Conservation (phyloP, 2,329 filamentous ascomycete genomes). For the Paraphoma sp. region DNA sequence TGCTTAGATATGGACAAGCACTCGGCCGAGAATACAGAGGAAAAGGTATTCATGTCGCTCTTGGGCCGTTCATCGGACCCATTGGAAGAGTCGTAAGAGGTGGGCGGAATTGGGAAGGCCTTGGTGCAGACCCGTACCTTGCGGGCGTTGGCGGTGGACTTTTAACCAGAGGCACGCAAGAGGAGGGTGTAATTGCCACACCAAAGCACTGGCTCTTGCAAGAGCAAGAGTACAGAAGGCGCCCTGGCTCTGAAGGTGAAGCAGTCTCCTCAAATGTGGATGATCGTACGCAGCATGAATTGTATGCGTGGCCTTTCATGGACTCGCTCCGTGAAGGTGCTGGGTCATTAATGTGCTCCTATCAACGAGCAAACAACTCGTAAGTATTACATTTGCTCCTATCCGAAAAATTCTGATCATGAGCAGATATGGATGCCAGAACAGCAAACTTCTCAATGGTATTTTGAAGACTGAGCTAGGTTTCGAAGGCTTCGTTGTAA, state of each 20-base stretch:
- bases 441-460: constrained; percentile 54
- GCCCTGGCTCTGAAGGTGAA: constrained; percentile 55
- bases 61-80: constrained; percentile 74
- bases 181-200: constrained; percentile 50
- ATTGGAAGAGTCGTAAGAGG: constrained; percentile 74
- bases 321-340: constrained; percentile 65
- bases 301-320: constrained; percentile 72
- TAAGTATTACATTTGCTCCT: not conserved
- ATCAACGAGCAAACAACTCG: constrained; percentile 43
- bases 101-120: constrained; percentile 77
- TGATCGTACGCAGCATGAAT: constrained; percentile 69
- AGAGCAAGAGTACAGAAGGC: constrained; percentile 62
- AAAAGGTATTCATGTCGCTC: constrained; percentile 73
- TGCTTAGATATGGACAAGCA: constrained; percentile 70
- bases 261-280: constrained; percentile 68
- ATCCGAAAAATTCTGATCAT: constrained; percentile 1
- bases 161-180: constrained; percentile 62
- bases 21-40: constrained; percentile 74
- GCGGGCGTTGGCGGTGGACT: constrained; percentile 59
- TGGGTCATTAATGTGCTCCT: constrained; percentile 66
- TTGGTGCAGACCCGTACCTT: constrained; percentile 72
- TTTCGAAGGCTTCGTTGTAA: constrained; percentile 53
- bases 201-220: constrained; percentile 48
- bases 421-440: constrained; percentile 32
- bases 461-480: constrained; percentile 59